Percentiles rank a stretch among this genome's conserved stretches.
Conservation (phyloP, 768 basidiomycete species). For the Amanita jacksonii region DNA sequence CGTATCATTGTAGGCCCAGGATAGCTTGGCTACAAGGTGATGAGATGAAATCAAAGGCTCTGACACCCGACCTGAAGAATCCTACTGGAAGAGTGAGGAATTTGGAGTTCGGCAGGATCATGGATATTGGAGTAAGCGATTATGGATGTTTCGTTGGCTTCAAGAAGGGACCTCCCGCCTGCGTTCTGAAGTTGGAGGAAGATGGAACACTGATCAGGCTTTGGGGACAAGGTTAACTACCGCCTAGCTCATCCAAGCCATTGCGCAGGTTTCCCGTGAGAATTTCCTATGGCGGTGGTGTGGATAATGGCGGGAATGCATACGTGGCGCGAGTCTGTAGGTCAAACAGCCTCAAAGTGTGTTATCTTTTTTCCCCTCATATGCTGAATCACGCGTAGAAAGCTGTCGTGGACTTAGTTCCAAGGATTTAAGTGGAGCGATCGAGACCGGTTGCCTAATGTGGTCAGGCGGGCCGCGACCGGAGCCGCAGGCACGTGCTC, state of each 20-base stretch:
- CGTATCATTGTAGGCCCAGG: conserved; percentile 17
- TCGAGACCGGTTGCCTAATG: too few species aligned
- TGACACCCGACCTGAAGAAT: conserved; percentile 8
- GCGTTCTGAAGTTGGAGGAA: conserved; percentile 41
- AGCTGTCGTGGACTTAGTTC: conserved; percentile 44
- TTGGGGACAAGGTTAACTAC: neutral
- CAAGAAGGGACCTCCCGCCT: conserved; percentile 42
- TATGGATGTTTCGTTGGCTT: conserved; percentile 55
- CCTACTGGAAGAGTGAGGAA: neutral
- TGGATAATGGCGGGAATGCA: conserved; percentile 38
- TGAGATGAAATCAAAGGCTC: conserved; percentile 35
- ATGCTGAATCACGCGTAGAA: too few species aligned
- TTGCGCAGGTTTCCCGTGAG: conserved; percentile 29
- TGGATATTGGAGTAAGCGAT: conserved; percentile 50
- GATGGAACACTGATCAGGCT: conserved; percentile 21
- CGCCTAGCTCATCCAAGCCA: too few species aligned
- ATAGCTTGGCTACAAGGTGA: conserved; percentile 48
- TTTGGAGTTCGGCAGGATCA: conserved; percentile 36
- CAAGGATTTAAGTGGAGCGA: conserved; percentile 36
- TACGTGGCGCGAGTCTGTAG: conserved; percentile 60
- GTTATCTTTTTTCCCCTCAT: conserved; percentile 13
- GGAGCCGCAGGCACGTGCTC: too few species aligned
- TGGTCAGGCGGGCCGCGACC: too few species aligned
- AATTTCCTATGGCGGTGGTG: conserved; percentile 50
- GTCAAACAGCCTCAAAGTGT: conserved; percentile 47